A percentile compares a stretch with the other conserved stretches of the same genome.
These are phyloP conservation scores for Thelephora aurantiotincta DNA, from an alignment of 768 basidiomycete genomes.

Conservation along the genomic window DNA sequence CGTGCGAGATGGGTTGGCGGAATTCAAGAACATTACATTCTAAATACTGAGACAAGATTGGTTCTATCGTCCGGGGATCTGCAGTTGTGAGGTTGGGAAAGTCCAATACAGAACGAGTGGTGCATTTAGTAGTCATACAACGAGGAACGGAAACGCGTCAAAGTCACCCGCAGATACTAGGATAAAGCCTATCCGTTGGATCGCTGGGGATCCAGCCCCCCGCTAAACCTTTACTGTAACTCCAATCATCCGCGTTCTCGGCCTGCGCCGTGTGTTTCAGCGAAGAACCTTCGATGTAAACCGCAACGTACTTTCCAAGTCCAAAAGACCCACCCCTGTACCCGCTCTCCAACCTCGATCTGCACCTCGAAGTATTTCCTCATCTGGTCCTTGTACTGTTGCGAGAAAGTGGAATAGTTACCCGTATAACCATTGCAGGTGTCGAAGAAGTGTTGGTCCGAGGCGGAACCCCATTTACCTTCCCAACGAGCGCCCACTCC, in stretches of 20 bases:
- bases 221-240: constrained; percentile 57
- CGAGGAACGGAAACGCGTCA: no score
- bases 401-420: constrained; percentile 37
- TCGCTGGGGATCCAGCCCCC: constrained; percentile 70
- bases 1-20: constrained; percentile 28
- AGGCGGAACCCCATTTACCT: constrained; percentile 26
- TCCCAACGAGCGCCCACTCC: constrained; percentile 63
- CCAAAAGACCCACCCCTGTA: constrained; percentile 66
- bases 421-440: constrained; percentile 54
- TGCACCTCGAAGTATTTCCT: constrained; percentile 76
- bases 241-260: constrained; percentile 64
- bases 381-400: constrained; percentile 47
- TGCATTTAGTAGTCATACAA: no score
- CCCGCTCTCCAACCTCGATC: constrained; percentile 55
- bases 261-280: constrained; percentile 20
- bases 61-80: no score
- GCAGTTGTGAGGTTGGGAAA: no score
- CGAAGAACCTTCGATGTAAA: background rate
- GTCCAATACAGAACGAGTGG: no score
- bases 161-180: constrained; percentile 34
- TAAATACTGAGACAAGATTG: constrained; percentile 13
- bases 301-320: constrained; percentile 51
- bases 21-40: constrained; percentile 4
- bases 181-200: constrained; percentile 51
- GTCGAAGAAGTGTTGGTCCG: constrained; percentile 34